A percentile compares a stretch with the other conserved stretches of the same genome.
Evolutionary conservation across 2,329 filamentous ascomycete genomes (phyloP).

Genomic region (Tolypocladium cylindrosporum): DNA sequence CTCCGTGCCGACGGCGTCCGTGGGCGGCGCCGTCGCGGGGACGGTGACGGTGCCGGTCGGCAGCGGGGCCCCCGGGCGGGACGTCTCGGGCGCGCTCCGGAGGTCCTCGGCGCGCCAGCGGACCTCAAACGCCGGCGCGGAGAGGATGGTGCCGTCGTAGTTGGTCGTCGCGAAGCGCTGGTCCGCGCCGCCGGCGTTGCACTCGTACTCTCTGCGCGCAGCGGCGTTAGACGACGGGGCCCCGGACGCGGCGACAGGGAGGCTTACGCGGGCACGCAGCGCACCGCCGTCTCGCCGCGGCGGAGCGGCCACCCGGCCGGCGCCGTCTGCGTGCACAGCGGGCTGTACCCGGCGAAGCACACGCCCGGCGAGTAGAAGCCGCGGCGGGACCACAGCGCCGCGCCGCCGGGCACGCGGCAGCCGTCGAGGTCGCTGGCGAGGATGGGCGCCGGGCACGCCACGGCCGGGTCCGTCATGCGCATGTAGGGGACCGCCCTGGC

Average conservation of each 20-base stretch:
- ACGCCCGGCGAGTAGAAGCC: constrained; percentile 20
- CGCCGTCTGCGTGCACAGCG: constrained; percentile 14
- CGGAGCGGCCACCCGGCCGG: constrained; percentile 10
- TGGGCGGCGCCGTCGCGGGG: neutral
- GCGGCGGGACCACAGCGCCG: constrained; percentile 12
- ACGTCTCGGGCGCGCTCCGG: neutral
- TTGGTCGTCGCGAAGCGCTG: constrained; percentile 11
- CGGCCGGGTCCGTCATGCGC: constrained; percentile 11
- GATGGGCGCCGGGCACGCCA: constrained; percentile 11
- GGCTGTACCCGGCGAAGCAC: constrained; percentile 17
- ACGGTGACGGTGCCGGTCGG: neutral
- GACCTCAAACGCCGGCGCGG: constrained; percentile 19
- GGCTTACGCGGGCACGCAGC: constrained; percentile 15
- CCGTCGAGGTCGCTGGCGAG: constrained; percentile 10
- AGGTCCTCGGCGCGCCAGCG: constrained; percentile 15
- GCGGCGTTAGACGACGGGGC: too few relatives aligned
- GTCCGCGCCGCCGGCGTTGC: constrained; percentile 10
- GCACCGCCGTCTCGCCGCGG: constrained; percentile 15
- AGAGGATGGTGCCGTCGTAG: constrained; percentile 11
- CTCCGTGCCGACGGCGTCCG: too few relatives aligned
- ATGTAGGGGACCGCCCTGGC: constrained; percentile 9
- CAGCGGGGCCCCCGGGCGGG: neutral
- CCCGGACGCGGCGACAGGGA: too few relatives aligned
- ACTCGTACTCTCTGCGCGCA: constrained; percentile 9
- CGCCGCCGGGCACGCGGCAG: constrained; percentile 12